Conservation (phyloP, 768 basidiomycete genomes). For the Mycena alexandri region DNA sequence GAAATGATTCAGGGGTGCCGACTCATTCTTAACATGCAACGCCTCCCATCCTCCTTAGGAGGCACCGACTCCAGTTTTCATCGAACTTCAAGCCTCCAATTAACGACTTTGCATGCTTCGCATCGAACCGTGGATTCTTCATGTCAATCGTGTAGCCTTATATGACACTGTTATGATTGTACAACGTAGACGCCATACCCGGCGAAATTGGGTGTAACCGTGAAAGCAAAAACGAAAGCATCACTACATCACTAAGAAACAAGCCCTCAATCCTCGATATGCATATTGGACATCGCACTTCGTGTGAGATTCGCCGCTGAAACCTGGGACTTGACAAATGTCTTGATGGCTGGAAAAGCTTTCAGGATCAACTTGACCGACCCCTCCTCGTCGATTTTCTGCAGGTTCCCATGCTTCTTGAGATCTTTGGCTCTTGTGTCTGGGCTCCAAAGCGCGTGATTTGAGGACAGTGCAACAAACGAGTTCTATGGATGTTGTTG, state of each 20-base stretch:
- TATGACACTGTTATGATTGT: too few relatives aligned
- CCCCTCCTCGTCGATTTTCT: constrained; percentile 74
- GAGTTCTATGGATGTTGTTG: constrained; percentile 68
- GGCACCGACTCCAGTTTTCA: background rate
- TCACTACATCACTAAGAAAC: background rate
- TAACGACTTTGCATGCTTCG: constrained; percentile 17
- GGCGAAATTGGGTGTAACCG: background rate
- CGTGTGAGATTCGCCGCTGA: constrained; percentile 8
- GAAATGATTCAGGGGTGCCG: constrained; percentile 26
- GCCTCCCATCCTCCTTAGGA: constrained; percentile 11
- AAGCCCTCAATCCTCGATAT: background rate
- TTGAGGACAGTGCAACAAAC: constrained; percentile 74
- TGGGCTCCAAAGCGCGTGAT: constrained; percentile 66
- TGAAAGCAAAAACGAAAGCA: constrained; percentile 13
- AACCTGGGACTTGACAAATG: constrained; percentile 58
- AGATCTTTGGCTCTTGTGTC: constrained; percentile 57
- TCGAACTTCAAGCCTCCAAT: constrained; percentile 7
- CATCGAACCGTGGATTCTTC: too few relatives aligned
- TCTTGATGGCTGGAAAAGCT: constrained; percentile 73
- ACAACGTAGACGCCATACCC: too few relatives aligned
- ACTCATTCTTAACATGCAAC: constrained; percentile 36
- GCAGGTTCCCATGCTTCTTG: constrained; percentile 74
- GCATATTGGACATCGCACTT: constrained; percentile 27
- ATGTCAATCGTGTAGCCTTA: background rate
- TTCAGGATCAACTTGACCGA: constrained; percentile 81